Evolutionary conservation across 2,329 filamentous ascomycete genomes (phyloP).

Genomic region (Coniochaeta pulveracea): DNA sequence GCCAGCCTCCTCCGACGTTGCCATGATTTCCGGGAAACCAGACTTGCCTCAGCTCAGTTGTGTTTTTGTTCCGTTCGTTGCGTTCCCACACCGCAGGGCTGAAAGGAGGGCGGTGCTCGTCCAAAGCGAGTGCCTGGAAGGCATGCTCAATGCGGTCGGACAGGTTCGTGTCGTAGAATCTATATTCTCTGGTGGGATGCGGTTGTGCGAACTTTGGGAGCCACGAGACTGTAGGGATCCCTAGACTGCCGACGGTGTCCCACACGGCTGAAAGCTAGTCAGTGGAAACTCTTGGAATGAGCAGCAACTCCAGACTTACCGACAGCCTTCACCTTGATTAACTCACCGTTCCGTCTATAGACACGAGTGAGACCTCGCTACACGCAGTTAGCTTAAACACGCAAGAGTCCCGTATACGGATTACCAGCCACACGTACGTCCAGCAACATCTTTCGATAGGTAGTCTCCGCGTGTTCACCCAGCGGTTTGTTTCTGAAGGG

Average conservation of each 20-base stretch:
- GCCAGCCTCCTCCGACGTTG: slow-evolving; percentile 43
- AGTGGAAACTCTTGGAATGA: background rate
- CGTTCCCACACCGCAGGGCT: slow-evolving; percentile 9
- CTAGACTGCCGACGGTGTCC: slow-evolving; percentile 36
- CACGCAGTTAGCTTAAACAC: background rate
- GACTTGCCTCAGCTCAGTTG: slow-evolving; percentile 28
- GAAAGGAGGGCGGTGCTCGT: slow-evolving; percentile 43
- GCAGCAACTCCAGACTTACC: slow-evolving; percentile 13
- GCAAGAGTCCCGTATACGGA: too few relatives aligned
- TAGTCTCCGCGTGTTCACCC: slow-evolving; percentile 25
- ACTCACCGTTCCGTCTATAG: slow-evolving; percentile 20
- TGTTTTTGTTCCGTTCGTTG: slow-evolving; percentile 7
- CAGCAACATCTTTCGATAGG: slow-evolving; percentile 32
- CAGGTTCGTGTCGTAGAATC: slow-evolving; percentile 41
- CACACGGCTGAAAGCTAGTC: slow-evolving; percentile 27
- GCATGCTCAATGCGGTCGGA: slow-evolving; percentile 42
- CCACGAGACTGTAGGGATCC: slow-evolving; percentile 33
- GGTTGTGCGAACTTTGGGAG: slow-evolving; percentile 34
- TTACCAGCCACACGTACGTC: slow-evolving; percentile 17
- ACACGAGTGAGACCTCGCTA: slow-evolving; percentile 27
- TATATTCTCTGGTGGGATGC: slow-evolving; percentile 31
- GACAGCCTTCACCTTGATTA: slow-evolving; percentile 35
- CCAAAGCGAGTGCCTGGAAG: slow-evolving; percentile 47
- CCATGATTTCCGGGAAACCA: slow-evolving; percentile 45
- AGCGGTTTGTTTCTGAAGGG: slow-evolving; percentile 39